Base-by-base conservation (phyloP, 2,329 filamentous ascomycete genomes). In the Aschersonia sp. region DNA sequence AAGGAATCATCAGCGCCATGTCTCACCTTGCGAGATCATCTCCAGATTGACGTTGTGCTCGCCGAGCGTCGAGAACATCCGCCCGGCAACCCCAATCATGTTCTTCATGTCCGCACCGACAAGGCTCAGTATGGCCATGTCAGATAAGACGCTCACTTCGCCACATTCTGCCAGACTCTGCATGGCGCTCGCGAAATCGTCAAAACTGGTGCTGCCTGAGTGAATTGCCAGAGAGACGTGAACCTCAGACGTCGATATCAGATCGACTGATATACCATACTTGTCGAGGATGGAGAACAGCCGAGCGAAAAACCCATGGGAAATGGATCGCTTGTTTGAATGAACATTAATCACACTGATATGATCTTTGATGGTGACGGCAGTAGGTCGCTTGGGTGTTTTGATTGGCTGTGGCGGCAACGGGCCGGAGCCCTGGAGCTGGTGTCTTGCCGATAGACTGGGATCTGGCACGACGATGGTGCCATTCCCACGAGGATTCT, bases 301-400 rank as follows among this genome's bases (percentile, higher is more conserved):
- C 51, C 83, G 83, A 45, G 89, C 90, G 58, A 98, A 84, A 68
- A 98, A 98, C 42, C 89, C 90, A 63, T 97, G 92, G 0, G 90
- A 94, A 53, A 95, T 84, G 7, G 90, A 94, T 53, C 90, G 83
- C 70, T 94, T 94, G 71, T 98, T 97, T 47, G 87, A 94, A 72
- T 97, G 90, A 43, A 98, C 87, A 66, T 98, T 98, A 59, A 98
- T 87, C 54, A 98, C 88, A 44, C 90, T 83, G 61, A 98, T 97
- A 61, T 88, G 84, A 66, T 92, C 86, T 71, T 98, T 98, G 70
- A 95, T 94, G 10, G 92, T 98, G 14, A 98, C 90, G 6, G 92
- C 86, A 2, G 86, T 92, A 30, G 86, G 86, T 41, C 84, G 73
- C 66, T 84, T 87, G 11, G 83, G 83, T 48, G 76, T 77, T 57